Evolutionary conservation across 2,329 filamentous ascomycete species (phyloP).

Genomic region (Arthrinium phaeospermum): DNA sequence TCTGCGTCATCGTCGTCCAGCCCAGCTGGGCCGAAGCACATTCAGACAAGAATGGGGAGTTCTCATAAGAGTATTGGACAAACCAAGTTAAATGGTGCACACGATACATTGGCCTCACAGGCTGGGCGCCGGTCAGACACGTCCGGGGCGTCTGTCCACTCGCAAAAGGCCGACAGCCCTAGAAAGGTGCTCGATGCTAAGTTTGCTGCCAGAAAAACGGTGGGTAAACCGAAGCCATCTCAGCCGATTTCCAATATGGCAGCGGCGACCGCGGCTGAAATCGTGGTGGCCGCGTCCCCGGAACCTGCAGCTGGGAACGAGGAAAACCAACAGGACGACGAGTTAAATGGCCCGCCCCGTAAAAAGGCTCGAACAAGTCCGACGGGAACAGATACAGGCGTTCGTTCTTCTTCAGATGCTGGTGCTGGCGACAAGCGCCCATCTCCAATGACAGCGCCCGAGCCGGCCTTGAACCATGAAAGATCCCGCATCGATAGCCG

Average conservation of each 20-base stretch:
- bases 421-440: not conserved
- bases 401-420: not conserved
- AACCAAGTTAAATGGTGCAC: not conserved
- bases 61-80: not conserved
- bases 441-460: not conserved
- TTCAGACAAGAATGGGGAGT: not conserved
- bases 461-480: not conserved
- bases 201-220: constrained; percentile 3
- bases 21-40: not conserved
- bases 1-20: not conserved
- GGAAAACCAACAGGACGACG: not conserved
- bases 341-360: not conserved
- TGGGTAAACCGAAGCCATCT: not conserved
- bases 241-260: constrained; percentile 2
- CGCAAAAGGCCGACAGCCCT: not conserved
- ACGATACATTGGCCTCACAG: not conserved
- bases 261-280: not conserved
- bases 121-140: not conserved
- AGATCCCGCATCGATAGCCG: not conserved
- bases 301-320: not conserved
- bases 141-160: not conserved
- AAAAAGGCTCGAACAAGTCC: constrained; percentile 1
- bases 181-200: not conserved
- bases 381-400: not conserved
- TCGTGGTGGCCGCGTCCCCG: constrained; percentile 13